Base-by-base conservation (phyloP, 257 asterid genomes). In the Capsicum baccatum region DNA sequence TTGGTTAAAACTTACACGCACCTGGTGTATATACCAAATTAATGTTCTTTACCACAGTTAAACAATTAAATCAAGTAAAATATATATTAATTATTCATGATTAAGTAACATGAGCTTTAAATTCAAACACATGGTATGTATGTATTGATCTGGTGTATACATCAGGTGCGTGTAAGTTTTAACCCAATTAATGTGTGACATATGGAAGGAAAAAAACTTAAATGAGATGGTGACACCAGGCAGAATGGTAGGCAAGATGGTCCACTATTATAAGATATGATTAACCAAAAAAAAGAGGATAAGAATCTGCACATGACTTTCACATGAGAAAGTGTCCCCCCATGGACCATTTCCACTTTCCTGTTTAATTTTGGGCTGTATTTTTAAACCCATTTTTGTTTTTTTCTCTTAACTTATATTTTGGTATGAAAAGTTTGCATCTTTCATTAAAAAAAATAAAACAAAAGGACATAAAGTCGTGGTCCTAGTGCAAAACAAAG, bases 281-380 rank as follows among this genome's bases (percentile, higher is more conserved):
- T 48, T 68, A 76, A 15, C 26, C 19, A 63, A 6, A 11, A 39
- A 64, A 39, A 83, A 52, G 37, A 15, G 82, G 85, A 85, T 78
- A 83, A 87, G 81, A 83, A 83, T 79, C 57, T 76, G 60, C 84
- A 60, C 84, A 11, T 83, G 86, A 74, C 55, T 60, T 83, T 79
- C 89, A 83, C 90, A 84, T 85, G 83, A 81, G 81, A 54, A 14
- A 64, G 80, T 55, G 52, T 6, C 59, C 26, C 26, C 60, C 39
- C 48, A 11, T 15, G 69, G 14, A 14, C 35, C 26, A 68, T 83
- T 62, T 71, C 67, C 55, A 62, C 59, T 68, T 68, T 44, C 35
- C 17, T 57, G 14, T 71, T 47, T 17, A 39, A 11, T 33, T 50
- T 16, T 8, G 16, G 59, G 59, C n/a, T 54, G 42, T 54, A 2